Conservation (phyloP, 176 grass and related monocot species). For the Oryza meyeriana region DNA sequence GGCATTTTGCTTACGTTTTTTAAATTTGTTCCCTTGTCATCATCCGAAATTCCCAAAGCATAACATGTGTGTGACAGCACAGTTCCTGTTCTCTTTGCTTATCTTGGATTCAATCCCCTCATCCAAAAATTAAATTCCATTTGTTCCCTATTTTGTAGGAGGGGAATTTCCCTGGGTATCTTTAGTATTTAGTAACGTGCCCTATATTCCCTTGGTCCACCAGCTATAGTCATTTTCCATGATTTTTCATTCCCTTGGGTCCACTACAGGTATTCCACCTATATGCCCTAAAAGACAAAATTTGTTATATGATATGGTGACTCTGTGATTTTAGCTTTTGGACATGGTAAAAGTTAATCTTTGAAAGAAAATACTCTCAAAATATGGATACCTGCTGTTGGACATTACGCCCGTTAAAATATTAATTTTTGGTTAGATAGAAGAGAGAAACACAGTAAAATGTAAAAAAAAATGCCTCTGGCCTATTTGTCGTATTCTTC, state of each 20-base stretch:
- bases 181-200: neutral
- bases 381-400: no score
- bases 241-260: neutral
- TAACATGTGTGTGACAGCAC: neutral
- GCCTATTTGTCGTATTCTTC: no score
- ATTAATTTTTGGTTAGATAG: no score
- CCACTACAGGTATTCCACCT: neutral
- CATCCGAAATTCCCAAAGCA: neutral
- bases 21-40: neutral
- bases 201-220: neutral
- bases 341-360: no score
- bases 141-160: neutral
- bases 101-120: neutral
- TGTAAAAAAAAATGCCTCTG: no score
- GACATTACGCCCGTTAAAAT: no score
- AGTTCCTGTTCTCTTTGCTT: neutral
- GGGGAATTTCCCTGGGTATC: neutral
- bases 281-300: no score
- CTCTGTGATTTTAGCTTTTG: no score
- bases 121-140: neutral
- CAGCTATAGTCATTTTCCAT: neutral
- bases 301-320: no score
- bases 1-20: neutral
- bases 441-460: no score
- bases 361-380: no score